Base-by-base conservation (phyloP, 2,329 filamentous ascomycete genomes). In the Fusarium brachygibbosum region DNA sequence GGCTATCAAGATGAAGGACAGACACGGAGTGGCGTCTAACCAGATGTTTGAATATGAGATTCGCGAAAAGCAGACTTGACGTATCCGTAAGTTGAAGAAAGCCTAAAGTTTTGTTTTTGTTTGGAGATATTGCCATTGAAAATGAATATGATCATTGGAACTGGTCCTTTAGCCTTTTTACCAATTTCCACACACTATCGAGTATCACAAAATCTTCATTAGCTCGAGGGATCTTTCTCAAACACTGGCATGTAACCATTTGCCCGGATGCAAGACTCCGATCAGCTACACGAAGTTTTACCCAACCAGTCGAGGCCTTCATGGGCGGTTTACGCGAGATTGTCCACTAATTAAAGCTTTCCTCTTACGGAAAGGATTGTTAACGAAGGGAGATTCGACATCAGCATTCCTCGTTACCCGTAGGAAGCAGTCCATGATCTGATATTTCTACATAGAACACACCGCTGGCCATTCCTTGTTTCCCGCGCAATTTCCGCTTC, bases 1-100 rank as follows among this genome's bases (percentile, higher is more conserved):
- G 16, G 74, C 77, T 4, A 49, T 65, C 3, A 80, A 80, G 69
- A 67, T 79, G 73, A 66, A 70, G 11, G 74, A 79, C 19, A 72
- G 73, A 46, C 74, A 76, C 21, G 58, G 69, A 1, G 73, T 75
- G 21, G 51, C 63, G 13, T 80, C 78, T 3, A 79, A 79, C 28
- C 64, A 68, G 9, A 76, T 79, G 75, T 76, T 79, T 37, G 7
- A 19, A 9, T 64, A 58, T 17, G 29, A 51, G 6, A 23, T 50
- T 23, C 53, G 53, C 5, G 53, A 61, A 17, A 58, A 23, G 37
- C 17, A 45, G 19, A 4, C 12, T 9, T 61, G 19, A 35, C 14
- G 5, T 29, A 29, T 29, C 9, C 11, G 11, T 8, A 29, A 29
- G 8, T 29, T 29, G 29, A 29, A 29, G 5, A 29, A 12, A 29